A percentile compares a stretch with the other conserved stretches of the same genome.
Conservation (phyloP, 495 filamentous ascomycete genomes). For the Podospora bellae-mahoneyi region DNA sequence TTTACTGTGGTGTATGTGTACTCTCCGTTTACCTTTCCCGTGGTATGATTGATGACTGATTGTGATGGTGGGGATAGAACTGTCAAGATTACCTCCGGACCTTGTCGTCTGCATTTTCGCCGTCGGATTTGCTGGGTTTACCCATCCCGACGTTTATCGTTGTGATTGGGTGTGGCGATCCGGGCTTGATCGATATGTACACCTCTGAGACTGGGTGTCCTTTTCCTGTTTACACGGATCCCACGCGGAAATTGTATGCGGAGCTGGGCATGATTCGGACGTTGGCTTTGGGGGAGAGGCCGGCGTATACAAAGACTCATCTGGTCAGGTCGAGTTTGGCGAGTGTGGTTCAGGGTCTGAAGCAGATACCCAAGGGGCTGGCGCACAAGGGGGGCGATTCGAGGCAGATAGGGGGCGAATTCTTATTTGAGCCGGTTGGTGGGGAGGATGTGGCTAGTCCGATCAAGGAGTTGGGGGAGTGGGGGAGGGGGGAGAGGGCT, state of each 20-base stretch:
- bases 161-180: slow-evolving; percentile 77
- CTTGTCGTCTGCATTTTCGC: slow-evolving; percentile 58
- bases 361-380: slow-evolving; percentile 48
- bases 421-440: slow-evolving; percentile 61
- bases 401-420: slow-evolving; percentile 78
- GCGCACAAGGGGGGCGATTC: slow-evolving; percentile 64
- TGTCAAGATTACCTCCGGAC: slow-evolving; percentile 71
- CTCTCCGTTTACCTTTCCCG: background rate
- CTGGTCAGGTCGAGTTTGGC: slow-evolving; percentile 44
- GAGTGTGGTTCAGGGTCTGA: slow-evolving; percentile 56
- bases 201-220: slow-evolving; percentile 57
- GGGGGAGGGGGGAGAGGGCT: background rate
- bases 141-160: slow-evolving; percentile 60
- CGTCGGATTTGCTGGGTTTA: slow-evolving; percentile 53
- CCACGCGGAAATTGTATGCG: slow-evolving; percentile 63
- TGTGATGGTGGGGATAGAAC: slow-evolving; percentile 42
- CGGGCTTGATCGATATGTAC: slow-evolving; percentile 68
- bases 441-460: slow-evolving; percentile 34
- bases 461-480: slow-evolving; percentile 22
- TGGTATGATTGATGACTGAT: too few relatives aligned
- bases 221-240: slow-evolving; percentile 82
- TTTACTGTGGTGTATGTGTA: slow-evolving; percentile 70
- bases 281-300: slow-evolving; percentile 57
- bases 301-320: slow-evolving; percentile 61
- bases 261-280: slow-evolving; percentile 68